Conservation (phyloP, 495 filamentous ascomycete genomes). For the Bathelium albidoporum region DNA sequence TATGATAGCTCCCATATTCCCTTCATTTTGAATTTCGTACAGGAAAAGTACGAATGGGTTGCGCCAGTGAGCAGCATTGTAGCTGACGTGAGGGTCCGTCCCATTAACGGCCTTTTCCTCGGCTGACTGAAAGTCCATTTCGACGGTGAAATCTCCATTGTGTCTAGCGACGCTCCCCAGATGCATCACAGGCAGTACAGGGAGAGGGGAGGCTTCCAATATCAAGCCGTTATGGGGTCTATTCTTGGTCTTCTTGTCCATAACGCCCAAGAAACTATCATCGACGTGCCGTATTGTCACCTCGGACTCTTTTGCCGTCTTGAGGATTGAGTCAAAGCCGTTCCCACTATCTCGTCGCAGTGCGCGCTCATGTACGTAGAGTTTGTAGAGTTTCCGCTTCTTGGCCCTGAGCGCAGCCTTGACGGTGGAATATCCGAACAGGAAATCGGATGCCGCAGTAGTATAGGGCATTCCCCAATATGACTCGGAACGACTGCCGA, state of each 20-base stretch:
- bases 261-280: conserved; percentile 46
- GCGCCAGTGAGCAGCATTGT: conserved; percentile 34
- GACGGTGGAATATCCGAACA: conserved; percentile 78
- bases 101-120: conserved; percentile 69
- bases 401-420: conserved; percentile 63
- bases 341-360: conserved; percentile 18
- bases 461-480: conserved; percentile 53
- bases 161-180: conserved; percentile 39
- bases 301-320: conserved; percentile 46
- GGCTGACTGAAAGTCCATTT: conserved; percentile 54
- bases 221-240: conserved; percentile 87
- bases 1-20: conserved; percentile 82
- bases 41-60: conserved; percentile 72
- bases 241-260: conserved; percentile 75
- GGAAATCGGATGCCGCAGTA: conserved; percentile 78
- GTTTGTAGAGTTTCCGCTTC: conserved; percentile 65
- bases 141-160: conserved; percentile 31
- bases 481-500: neutral
- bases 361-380: conserved; percentile 61
- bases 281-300: conserved; percentile 44
- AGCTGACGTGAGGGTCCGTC: conserved; percentile 31
- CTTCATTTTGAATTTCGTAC: conserved; percentile 74
- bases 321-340: conserved; percentile 39
- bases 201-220: conserved; percentile 76
- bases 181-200: conserved; percentile 55